Evolutionary conservation across 108 stramenopile species (phyloP), one percentile per base, ranked within the genome.

Genomic region (Skeletonema grethae): DNA sequence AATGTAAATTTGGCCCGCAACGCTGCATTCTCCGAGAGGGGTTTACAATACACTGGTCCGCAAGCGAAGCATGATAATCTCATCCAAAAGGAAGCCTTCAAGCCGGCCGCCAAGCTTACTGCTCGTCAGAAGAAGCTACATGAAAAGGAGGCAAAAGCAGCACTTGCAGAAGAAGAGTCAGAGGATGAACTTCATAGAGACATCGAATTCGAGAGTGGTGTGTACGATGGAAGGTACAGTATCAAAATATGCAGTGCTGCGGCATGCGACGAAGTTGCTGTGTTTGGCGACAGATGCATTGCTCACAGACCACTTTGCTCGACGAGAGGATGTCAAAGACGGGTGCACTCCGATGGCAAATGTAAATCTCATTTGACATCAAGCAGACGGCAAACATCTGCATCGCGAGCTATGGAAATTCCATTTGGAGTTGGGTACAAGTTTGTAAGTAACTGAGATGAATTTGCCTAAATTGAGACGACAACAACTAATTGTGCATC

Each of bases 401-500:
- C 46, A n/a, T 53, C 50, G 22, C 50, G 50, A 22, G 50, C 50
- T 53, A 53, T 22, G 22, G 18, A 20, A 20, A 53, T 53, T 22
- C 50, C 50, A 46, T 70, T 45, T 55, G 69, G 69, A 11, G 57
- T 70, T 58, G 69, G 69, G n/a, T 70, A 41, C 57, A 70, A 60
- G 38, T 70, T 70, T 56, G 39, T 53, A 32, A 53, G 50, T 53
- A 53, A 9, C 3, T n/a, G 50, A 15, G 41, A 53, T 53, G 50
- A n/a, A 3, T 22, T 53, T 7, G 7, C 22, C 16, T 10, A 0
- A 22, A 53, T 53, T 53, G 7, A 53, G 18, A 9, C 22, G 9
- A 8, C 18, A n/a, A 53, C 5, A 20, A 22, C 50, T 53, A 53
- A 20, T 8, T 8, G 8, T 24, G 7, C 50, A 0, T 22, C 50